Evolutionary conservation across 1,284 basidiomycete species (phyloP), one percentile per base, ranked within the genome.

Genomic region (Nidula niveotomentosa): DNA sequence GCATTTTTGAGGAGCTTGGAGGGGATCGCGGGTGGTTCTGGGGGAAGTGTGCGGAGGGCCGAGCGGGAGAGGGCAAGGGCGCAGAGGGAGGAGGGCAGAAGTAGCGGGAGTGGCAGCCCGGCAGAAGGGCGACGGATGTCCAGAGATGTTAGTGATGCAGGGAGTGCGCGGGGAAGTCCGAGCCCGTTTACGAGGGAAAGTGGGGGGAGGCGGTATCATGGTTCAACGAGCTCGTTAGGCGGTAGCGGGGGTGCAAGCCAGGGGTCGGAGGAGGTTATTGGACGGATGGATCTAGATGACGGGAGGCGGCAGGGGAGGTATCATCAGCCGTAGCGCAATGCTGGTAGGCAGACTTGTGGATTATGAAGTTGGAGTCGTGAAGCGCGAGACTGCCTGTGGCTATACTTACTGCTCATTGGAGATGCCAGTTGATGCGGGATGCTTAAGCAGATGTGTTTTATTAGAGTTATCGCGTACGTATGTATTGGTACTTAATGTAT

Each of bases 1-100:
- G 71, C 74, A 48, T 90, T 90, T 67, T 60, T 81, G 60, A 78
- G 77, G 52, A 86, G 81, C 53, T 67, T 90, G 6, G 77, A 81
- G 52, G 81, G 80, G n/a, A 69, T 83, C 2, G 73, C 73, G 33
- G 55, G 58, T 9, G 39, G 67, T 53, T 49, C 39, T 45, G 61
- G 58, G 44, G 62, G 61, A 8, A 58, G 59, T 41, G 53, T 45
- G 13, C 53, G 59, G 44, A 58, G 66, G 47, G 39, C 53, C 9
- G 56, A 53, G 49, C 53, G 59, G 23, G 54, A 54, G 44, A 36
- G 56, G 45, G 58, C 61, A 23, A 53, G 53, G 13, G 56, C 54
- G 45, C 58, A 54, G 17, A 56, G 53, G 13, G 45, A 47, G 13
- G 45, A 15, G 45, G n/a, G 18, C 23, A 23, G 23, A 23, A 23